Base-by-base conservation (phyloP, 176 grass and related monocot species). In the Oryza punctata region DNA sequence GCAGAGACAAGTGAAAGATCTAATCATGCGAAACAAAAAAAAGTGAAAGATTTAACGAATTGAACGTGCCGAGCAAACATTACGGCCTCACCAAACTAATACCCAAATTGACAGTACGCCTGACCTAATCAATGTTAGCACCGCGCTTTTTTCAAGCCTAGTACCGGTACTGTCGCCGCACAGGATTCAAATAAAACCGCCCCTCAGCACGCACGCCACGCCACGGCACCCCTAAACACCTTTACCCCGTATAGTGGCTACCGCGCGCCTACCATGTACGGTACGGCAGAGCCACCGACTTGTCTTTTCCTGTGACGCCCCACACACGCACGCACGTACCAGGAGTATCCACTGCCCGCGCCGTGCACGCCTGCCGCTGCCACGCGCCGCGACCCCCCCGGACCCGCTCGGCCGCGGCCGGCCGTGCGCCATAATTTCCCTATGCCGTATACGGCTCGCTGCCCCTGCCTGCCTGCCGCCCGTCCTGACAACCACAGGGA, bases 271-370 rank as follows among this genome's bases (percentile, higher is more conserved):
- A 28, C 11, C 41, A 16, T 16, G 73, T 15, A 77, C 73, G 32
- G 63, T 61, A 46, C 52, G 52, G 21, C 44, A 73, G 45, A 64
- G 41, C 64, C 18, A 1, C 44, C 24, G 72, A 23, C 19, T 12
- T 18, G 88, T 85, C 82, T 19, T 49, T 47, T 82, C 88, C 43
- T 32, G 24, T 72, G 82, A 82, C 82, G 72, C 49, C 38, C 63
- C 35, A 5, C 7, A 2, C 32, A 30, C 60, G 57, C 27, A 71
- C 72, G 65, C 3, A 46, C 21, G 60, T 54, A 60, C 19, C 4
- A 1, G 40, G 2, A 12, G 30, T 32, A 32, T 3, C 30, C 30
- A 4, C 77, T 69, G 77, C 33, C 45, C 25, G 44, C 81, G 44
- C 21, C 44, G 45, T 84, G 65, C 82, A 67, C 61, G 32, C 13